These are phyloP conservation scores for Hypsizygus marmoreus DNA, from an alignment of 768 basidiomycete genomes.

Conservation along the genomic window DNA sequence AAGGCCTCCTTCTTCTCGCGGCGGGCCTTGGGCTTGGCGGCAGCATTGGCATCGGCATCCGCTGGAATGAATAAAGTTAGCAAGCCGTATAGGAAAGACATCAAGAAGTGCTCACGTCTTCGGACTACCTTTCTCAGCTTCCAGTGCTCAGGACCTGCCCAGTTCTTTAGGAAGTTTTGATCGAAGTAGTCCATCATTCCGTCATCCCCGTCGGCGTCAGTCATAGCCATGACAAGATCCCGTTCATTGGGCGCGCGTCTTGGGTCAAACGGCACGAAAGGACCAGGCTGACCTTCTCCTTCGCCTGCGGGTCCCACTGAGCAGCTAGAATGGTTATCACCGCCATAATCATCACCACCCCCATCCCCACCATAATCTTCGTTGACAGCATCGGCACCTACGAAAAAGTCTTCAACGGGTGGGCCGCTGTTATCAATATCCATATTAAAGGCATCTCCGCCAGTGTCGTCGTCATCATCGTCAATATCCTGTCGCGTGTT, in stretches of 20 bases:
- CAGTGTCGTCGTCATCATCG: slow-evolving; percentile 48
- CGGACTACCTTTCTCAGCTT: slow-evolving; percentile 83
- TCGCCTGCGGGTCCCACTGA: slow-evolving; percentile 47
- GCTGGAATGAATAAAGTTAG: slow-evolving; percentile 20
- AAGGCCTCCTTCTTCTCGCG: slow-evolving; percentile 78
- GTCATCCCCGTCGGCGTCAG: slow-evolving; percentile 54
- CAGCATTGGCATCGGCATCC: slow-evolving; percentile 42
- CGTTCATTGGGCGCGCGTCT: slow-evolving; percentile 72
- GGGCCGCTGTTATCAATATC: slow-evolving; percentile 42
- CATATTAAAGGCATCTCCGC: slow-evolving; percentile 37
- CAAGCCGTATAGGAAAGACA: neutral
- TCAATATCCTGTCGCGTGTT: slow-evolving; percentile 45
- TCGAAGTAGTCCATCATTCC: slow-evolving; percentile 90
- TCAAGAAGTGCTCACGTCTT: slow-evolving; percentile 54
- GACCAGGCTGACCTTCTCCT: slow-evolving; percentile 44
- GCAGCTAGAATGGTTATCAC: slow-evolving; percentile 43
- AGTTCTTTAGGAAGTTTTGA: slow-evolving; percentile 83
- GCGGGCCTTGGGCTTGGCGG: slow-evolving; percentile 55
- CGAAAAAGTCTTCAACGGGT: slow-evolving; percentile 67
- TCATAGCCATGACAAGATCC: slow-evolving; percentile 87
- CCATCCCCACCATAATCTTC: slow-evolving; percentile 26
- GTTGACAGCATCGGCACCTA: slow-evolving; percentile 50
- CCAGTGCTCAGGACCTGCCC: slow-evolving; percentile 99
- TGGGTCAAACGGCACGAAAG: slow-evolving; percentile 83
- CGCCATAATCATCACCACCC: slow-evolving; percentile 39